Evolutionary conservation across 164 flowering plant genomes (phyloP).

Genomic region (Euptelea pleiosperma): DNA sequence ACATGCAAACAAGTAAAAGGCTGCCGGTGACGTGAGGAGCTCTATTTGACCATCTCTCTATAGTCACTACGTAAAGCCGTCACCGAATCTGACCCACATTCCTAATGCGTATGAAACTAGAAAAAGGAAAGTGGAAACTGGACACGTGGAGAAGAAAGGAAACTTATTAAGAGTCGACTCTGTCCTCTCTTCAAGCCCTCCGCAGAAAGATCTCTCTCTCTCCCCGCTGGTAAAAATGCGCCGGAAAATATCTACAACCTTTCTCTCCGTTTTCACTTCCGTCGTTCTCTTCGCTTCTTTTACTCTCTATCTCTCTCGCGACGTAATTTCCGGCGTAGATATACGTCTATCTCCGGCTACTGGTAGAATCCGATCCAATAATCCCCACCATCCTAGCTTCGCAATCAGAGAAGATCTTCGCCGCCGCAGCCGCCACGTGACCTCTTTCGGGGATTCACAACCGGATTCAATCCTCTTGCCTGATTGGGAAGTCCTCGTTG

Average conservation of each 20-base stretch:
- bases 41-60: background rate
- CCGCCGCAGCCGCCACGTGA: constrained; percentile 11
- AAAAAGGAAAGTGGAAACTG: too few species aligned
- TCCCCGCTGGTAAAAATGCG: constrained; percentile 11
- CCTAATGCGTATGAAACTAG: too few species aligned
- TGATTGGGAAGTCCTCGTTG: constrained; percentile 66
- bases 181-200: too few species aligned
- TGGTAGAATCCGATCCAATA: too few species aligned
- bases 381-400: constrained; percentile 7
- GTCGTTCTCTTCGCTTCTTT: constrained; percentile 9
- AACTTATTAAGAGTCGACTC: background rate
- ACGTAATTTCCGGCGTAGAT: background rate
- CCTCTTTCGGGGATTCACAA: constrained; percentile 5
- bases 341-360: constrained; percentile 2
- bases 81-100: background rate
- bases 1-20: too few species aligned
- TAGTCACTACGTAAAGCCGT: constrained; percentile 2
- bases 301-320: constrained; percentile 18
- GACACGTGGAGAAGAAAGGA: too few species aligned
- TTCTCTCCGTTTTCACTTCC: constrained; percentile 19
- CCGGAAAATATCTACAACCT: constrained; percentile 16
- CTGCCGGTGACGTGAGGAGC: too few species aligned
- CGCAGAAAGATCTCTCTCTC: background rate
- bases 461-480: constrained; percentile 57
- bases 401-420: constrained; percentile 9